Evolutionary conservation across 352 stramenopile species (phyloP).

Genomic region (Phytophthora cajani): DNA sequence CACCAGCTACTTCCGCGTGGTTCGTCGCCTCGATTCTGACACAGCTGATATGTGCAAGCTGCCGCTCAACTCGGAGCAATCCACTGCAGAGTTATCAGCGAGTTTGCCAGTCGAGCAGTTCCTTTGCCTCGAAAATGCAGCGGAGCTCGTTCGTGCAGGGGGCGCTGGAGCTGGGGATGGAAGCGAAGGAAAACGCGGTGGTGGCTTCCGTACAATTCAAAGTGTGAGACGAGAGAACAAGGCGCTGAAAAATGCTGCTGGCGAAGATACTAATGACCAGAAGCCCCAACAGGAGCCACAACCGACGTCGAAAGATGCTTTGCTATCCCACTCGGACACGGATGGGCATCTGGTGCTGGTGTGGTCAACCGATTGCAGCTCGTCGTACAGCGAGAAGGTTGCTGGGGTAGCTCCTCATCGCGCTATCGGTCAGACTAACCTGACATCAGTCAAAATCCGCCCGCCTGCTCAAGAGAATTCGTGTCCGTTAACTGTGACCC

Average conservation of each 20-base stretch:
- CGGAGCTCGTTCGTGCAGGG: conserved; percentile 43
- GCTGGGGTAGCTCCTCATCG: conserved; percentile 23
- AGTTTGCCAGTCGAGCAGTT: conserved; percentile 72
- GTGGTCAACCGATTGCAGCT: conserved; percentile 58
- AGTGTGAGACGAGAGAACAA: conserved; percentile 89
- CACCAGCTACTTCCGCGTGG: conserved; percentile 82
- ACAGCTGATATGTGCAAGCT: conserved; percentile 27
- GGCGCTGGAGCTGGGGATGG: conserved; percentile 32
- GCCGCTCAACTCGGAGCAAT: conserved; percentile 20
- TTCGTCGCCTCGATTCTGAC: conserved; percentile 21
- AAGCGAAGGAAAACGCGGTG: conserved; percentile 46
- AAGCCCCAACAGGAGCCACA: conserved; percentile 48
- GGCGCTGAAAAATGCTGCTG: conserved; percentile 52
- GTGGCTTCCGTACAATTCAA: conserved; percentile 85
- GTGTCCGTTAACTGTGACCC: conserved; percentile 76
- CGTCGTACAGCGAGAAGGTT: conserved; percentile 25
- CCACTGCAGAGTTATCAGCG: conserved; percentile 17
- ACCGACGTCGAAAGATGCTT: conserved; percentile 62
- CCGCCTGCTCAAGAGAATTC: conserved; percentile 48
- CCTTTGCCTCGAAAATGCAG: conserved; percentile 77
- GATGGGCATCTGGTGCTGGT: conserved; percentile 75
- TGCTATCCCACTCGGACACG: conserved; percentile 55
- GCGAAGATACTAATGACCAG: conserved; percentile 26
- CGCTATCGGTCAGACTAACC: conserved; percentile 67
- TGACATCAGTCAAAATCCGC: conserved; percentile 69